Conservation (phyloP, 139 green algal species). For the Volvox reticuliferus region DNA sequence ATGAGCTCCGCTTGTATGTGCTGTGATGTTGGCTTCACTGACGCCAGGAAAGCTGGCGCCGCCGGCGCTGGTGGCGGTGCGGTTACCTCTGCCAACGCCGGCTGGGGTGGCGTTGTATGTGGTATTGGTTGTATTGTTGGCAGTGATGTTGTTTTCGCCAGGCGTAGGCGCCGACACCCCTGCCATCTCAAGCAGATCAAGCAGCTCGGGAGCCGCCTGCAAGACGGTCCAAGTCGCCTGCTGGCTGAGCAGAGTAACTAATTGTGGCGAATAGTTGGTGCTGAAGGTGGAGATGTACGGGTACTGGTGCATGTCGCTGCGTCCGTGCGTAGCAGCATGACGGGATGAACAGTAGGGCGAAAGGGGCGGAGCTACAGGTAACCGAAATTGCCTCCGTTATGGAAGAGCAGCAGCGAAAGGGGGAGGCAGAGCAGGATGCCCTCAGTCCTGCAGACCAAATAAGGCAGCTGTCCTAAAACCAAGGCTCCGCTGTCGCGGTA, state of each 20-base stretch:
- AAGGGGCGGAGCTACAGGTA: no score
- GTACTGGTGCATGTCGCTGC: constrained; percentile 34
- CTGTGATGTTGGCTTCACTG: neutral
- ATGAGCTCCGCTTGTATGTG: neutral
- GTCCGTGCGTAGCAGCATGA: no score
- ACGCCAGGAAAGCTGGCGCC: neutral
- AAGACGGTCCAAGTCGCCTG: constrained; percentile 51
- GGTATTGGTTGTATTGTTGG: neutral
- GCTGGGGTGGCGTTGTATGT: neutral
- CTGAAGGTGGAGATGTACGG: constrained; percentile 52
- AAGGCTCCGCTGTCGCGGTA: no score
- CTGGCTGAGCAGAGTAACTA: constrained; percentile 52
- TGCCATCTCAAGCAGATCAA: constrained; percentile 23
- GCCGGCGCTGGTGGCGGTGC: neutral
- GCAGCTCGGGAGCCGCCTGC: constrained; percentile 47
- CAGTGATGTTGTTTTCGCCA: neutral
- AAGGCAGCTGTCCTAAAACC: no score
- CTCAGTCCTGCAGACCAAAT: no score
- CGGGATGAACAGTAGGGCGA: no score
- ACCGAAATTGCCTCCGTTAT: no score
- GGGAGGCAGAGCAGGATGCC: no score
- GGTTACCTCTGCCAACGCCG: neutral
- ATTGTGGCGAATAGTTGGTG: constrained; percentile 45
- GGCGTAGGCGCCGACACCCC: neutral
- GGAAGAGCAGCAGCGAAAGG: no score